These are phyloP conservation scores for Monilinia vaccinii-corymbosi DNA, from an alignment of 2,329 filamentous ascomycete genomes.

Conservation along the genomic window DNA sequence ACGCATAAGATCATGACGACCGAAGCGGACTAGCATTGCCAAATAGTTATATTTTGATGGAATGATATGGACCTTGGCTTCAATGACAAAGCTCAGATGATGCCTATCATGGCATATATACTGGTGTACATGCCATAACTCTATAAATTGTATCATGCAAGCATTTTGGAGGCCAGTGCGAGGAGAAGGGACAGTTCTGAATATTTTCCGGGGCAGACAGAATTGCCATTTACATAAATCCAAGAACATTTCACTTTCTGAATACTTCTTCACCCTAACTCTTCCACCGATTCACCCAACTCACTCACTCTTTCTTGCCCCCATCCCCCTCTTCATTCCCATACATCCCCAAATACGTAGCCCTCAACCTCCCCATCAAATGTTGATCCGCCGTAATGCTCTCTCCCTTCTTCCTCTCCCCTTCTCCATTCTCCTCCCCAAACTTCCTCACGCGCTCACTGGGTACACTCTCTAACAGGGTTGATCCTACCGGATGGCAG, in stretches of 20 bases:
- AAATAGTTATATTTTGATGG: neutral
- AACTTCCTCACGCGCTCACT: constrained; percentile 45
- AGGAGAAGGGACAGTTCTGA: too few relatives aligned
- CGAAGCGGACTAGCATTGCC: neutral
- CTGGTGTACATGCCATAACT: neutral
- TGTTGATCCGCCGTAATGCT: constrained; percentile 57
- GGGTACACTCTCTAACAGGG: constrained; percentile 47
- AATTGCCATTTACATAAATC: neutral
- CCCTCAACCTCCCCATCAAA: constrained; percentile 49
- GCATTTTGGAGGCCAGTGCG: neutral
- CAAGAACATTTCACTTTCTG: neutral
- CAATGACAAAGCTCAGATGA: neutral
- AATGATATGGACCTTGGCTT: neutral
- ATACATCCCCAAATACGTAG: constrained; percentile 50
- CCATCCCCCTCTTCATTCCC: constrained; percentile 27
- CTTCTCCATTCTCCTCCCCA: constrained; percentile 24
- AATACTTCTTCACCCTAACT: neutral
- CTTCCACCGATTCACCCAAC: neutral
- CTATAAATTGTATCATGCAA: neutral
- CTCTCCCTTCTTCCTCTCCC: constrained; percentile 34
- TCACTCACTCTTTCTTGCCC: neutral
- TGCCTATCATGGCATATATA: neutral
- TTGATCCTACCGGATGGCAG: constrained; percentile 51
- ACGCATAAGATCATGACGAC: neutral
- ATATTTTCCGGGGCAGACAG: neutral